Evolutionary conservation across 345 rosid genomes (phyloP).

Genomic region (Orychophragmus violaceus): DNA sequence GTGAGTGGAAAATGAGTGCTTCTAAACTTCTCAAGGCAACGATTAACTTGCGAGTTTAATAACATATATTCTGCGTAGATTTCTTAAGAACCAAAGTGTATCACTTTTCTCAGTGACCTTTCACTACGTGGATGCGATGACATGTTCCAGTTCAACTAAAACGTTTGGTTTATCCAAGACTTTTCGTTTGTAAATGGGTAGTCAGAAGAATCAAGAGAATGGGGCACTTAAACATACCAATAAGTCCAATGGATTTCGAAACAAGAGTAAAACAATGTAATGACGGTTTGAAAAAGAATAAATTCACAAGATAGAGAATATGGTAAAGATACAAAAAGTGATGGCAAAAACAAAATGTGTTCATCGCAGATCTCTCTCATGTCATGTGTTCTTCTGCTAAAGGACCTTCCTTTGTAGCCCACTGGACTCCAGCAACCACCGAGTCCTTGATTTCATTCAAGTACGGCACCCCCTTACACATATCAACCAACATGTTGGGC

Average conservation of each 20-base stretch:
- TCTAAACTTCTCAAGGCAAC: background rate
- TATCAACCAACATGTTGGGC: conserved; percentile 69
- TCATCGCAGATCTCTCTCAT: too few relatives aligned
- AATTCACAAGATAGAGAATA: conserved; percentile 19
- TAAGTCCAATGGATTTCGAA: background rate
- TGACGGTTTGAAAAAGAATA: conserved; percentile 25
- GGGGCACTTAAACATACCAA: background rate
- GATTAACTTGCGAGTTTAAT: background rate
- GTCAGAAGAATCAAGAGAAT: background rate
- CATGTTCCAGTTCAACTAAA: background rate
- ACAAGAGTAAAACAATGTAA: conserved; percentile 19
- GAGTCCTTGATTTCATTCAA: too few relatives aligned
- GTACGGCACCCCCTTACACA: conserved; percentile 84
- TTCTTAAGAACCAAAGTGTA: background rate
- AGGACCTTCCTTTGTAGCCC: conserved; percentile 75
- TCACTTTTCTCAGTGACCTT: background rate
- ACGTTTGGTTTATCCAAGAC: background rate
- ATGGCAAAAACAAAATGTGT: conserved; percentile 11
- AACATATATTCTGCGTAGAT: background rate
- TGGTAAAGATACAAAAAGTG: conserved; percentile 10
- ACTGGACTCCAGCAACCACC: conserved; percentile 78
- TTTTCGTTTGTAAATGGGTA: background rate
- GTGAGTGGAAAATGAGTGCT: conserved; percentile 14
- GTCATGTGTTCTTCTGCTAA: conserved; percentile 74
- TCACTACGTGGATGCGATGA: background rate